These are phyloP conservation scores for Mortierella sp. DNA, from an alignment of 371 early-diverging fungal species.

Conservation along the genomic window DNA sequence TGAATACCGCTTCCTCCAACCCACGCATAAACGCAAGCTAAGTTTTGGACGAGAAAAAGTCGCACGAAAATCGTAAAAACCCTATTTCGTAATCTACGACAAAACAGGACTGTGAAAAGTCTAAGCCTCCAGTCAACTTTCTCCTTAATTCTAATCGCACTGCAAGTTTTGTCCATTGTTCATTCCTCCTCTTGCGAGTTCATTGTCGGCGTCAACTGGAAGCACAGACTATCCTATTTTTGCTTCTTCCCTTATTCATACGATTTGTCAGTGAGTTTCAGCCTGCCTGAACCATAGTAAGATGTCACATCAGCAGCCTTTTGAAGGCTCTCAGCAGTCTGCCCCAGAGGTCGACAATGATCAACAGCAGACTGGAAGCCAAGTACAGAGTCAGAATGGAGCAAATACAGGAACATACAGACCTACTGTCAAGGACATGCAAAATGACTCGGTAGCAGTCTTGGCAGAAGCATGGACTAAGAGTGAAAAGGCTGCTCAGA, in stretches of 20 bases:
- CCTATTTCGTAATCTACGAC: too few relatives aligned
- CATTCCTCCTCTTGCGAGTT: background rate
- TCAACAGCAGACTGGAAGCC: constrained; percentile 12
- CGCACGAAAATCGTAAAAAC: too few relatives aligned
- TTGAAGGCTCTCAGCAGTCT: background rate
- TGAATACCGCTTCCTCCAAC: too few relatives aligned
- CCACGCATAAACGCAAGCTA: too few relatives aligned
- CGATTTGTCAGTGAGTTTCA: background rate
- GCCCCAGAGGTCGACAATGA: background rate
- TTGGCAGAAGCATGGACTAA: constrained; percentile 60
- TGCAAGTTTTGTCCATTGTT: background rate
- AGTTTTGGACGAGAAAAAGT: too few relatives aligned
- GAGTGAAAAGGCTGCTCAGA: constrained; percentile 22
- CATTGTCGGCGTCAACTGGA: background rate
- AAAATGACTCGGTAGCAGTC: constrained; percentile 67
- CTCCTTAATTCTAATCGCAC: too few relatives aligned
- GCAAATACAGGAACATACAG: constrained; percentile 42
- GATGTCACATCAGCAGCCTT: background rate
- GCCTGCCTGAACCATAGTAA: background rate
- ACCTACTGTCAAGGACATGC: constrained; percentile 66
- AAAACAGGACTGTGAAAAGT: too few relatives aligned
- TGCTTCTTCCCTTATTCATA: background rate
- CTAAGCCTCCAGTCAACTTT: too few relatives aligned
- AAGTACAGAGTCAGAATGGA: constrained; percentile 8
- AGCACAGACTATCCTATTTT: background rate